Percentiles rank a stretch among this genome's conserved stretches.
Conservation (phyloP, 2,329 filamentous ascomycete genomes). For the Triangularia setosa region DNA sequence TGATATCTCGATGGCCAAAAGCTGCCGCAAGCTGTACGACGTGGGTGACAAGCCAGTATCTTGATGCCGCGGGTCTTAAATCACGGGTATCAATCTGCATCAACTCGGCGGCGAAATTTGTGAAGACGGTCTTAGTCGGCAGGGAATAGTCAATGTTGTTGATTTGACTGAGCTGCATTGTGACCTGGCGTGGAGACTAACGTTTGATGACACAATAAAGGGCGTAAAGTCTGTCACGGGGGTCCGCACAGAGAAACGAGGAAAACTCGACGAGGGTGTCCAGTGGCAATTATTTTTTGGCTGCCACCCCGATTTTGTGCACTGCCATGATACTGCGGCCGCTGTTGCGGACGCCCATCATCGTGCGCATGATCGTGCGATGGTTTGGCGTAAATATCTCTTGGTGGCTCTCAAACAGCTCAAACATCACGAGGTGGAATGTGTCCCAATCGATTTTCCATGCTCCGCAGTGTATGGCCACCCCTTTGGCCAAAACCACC, state of each 20-base stretch:
- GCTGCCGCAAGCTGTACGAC: not conserved
- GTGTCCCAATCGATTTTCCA: not conserved
- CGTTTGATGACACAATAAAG: constrained; percentile 8
- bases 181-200: not conserved
- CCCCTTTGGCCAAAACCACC: not conserved
- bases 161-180: not conserved
- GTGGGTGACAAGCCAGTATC: not conserved
- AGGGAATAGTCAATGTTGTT: not conserved
- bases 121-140: not conserved
- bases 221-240: constrained; percentile 7
- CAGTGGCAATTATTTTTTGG: not conserved
- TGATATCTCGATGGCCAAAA: not conserved
- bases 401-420: not conserved
- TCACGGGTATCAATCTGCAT: not conserved
- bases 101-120: not conserved
- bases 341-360: not conserved
- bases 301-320: not conserved
- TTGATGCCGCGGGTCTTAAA: not conserved
- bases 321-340: not conserved
- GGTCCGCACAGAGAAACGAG: constrained; percentile 1
- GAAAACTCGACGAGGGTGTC: constrained; percentile 4
- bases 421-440: not conserved
- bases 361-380: not conserved
- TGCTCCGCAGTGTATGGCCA: not conserved
- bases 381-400: not conserved